Evolutionary conservation across 202 grass and related monocot species (phyloP), one percentile per base, ranked within the genome.

Genomic region (Hordeum pubiflorum): DNA sequence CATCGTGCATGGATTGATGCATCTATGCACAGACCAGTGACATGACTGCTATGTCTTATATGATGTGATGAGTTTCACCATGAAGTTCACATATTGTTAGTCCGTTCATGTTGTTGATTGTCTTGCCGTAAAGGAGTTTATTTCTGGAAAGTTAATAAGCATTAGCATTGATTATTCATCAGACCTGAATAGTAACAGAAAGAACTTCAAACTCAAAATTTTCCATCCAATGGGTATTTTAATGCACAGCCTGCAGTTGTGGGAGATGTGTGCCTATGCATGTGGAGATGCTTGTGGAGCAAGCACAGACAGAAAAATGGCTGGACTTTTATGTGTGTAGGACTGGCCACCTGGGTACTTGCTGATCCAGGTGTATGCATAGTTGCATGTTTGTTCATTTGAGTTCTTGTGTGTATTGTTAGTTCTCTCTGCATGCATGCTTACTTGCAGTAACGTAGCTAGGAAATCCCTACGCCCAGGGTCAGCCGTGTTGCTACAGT

Each of bases 31-130:
- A 82, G 20, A 27, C n/a, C 2, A 31, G 33, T 36, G 7, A 14
- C 20, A 86, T 68, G 36, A 34, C 13, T 74, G 32, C 56, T 64
- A 58, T 40, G 68, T 85, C 18, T 44, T 74, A 80, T 64, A 75
- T 71, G 63, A 36, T 86, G 44, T 15, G 46, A 81, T 27, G 8
- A 29, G 34, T 69, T 75, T 79, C n/a, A 18, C 14, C 43, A 48
- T 82, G 22, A 58, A 61, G n/a, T 59, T 18, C 21, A 36, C 37
- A 70, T 27, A 67, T 6, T 79, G 52, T 61, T 40, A 52, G 9
- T 76, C 48, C 23, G 18, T 58, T 68, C 3, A 6, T 59, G 50
- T 62, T 67, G 29, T 76, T 74, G 36, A 32, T 75, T 48, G 9
- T 31, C 18, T 75, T 7, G 0, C 23, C 10, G 2, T 32, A 27